phyloP scores from a whole-genome alignment of 2,329 filamentous ascomycete genomes.

The Aureobasidium sp. region DNA sequence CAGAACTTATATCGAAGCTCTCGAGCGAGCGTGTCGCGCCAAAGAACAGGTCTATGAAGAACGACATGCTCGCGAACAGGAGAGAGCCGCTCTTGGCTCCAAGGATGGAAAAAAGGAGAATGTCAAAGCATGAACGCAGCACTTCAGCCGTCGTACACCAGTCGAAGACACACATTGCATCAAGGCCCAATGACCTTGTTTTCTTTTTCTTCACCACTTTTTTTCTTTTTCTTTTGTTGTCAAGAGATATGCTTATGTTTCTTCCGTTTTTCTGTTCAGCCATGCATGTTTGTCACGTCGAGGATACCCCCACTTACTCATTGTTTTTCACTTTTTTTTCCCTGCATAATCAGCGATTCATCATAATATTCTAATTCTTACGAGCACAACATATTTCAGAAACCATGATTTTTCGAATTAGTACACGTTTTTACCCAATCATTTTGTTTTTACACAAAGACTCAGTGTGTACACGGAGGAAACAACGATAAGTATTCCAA shows the following conservation, averaged over 20 bases:
- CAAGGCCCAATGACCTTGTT: neutral
- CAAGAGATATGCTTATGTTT: neutral
- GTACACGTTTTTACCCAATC: neutral
- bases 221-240: neutral
- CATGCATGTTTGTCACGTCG: conserved; percentile 7
- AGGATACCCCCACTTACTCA: conserved; percentile 4
- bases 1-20: conserved; percentile 81
- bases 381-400: neutral
- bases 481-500: no score
- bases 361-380: neutral
- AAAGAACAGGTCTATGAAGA: conserved; percentile 55
- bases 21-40: conserved; percentile 60
- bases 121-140: neutral
- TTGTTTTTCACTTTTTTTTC: neutral
- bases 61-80: conserved; percentile 6
- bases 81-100: neutral
- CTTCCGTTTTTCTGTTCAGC: neutral
- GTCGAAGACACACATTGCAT: neutral
- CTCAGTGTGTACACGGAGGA: no score
- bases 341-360: neutral
- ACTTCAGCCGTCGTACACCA: neutral
- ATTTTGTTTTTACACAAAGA: no score
- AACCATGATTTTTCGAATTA: neutral
- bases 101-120: conserved; percentile 8
- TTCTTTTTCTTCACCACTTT: neutral